Evolutionary conservation across 345 rosid species (phyloP).

Genomic region (Linum lewisii): DNA sequence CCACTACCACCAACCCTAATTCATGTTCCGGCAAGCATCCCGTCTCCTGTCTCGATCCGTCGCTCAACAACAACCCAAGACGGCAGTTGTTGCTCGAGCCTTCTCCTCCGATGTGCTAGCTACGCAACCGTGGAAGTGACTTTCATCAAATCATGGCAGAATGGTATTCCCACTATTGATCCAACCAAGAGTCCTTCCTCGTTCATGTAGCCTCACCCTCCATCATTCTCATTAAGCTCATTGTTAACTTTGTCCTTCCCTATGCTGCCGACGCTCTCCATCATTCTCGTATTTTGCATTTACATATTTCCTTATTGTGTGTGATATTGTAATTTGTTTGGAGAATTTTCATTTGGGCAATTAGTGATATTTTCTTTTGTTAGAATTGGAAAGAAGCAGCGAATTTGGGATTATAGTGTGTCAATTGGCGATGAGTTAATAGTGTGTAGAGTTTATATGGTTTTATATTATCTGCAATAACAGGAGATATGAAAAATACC

Average conservation of each 20-base stretch:
- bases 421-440: too few species aligned
- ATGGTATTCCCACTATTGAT: conserved; percentile 27
- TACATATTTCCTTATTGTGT: neutral
- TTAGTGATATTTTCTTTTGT: too few species aligned
- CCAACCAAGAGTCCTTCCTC: conserved; percentile 43
- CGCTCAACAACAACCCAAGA: neutral
- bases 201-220: conserved; percentile 44
- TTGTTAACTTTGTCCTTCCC: conserved; percentile 81
- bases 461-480: too few species aligned
- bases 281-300: conserved; percentile 1
- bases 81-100: conserved; percentile 2
- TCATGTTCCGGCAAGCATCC: conserved; percentile 29
- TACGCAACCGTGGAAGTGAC: conserved; percentile 18
- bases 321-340: neutral
- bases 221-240: conserved; percentile 62
- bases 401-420: too few species aligned
- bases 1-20: neutral
- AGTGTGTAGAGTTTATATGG: too few species aligned
- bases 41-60: conserved; percentile 12
- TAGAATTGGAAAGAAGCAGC: too few species aligned
- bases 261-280: conserved; percentile 33
- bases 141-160: conserved; percentile 38
- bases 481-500: too few species aligned
- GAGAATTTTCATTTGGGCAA: too few species aligned
- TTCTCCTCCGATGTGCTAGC: conserved; percentile 28